Conservation (phyloP, 2,329 filamentous ascomycete genomes). For the Dothideomycetidae sp. region DNA sequence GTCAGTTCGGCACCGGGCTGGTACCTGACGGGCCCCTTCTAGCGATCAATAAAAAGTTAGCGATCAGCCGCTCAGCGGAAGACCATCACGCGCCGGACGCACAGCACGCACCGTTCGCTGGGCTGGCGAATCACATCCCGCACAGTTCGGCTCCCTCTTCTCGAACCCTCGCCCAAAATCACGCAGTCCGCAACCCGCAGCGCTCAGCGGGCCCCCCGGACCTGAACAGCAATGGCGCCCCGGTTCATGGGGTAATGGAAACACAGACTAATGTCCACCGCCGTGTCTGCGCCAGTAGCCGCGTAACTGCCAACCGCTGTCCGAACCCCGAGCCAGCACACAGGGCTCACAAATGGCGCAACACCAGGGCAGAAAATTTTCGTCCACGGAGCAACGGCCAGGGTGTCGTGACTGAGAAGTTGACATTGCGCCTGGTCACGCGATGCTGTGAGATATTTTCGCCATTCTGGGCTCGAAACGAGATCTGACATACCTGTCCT, state of each 20-base stretch:
- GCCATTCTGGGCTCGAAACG: too few relatives aligned
- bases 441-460: too few relatives aligned
- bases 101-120: not conserved
- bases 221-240: not conserved
- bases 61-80: too few relatives aligned
- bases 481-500: too few relatives aligned
- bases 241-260: not conserved
- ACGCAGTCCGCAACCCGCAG: not conserved
- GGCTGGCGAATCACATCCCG: not conserved
- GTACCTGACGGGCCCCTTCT: not conserved
- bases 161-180: not conserved
- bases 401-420: conserved; percentile 6
- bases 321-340: not conserved
- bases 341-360: too few relatives aligned
- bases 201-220: not conserved
- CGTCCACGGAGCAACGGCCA: not conserved
- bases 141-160: too few relatives aligned
- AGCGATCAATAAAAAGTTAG: too few relatives aligned
- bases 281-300: not conserved
- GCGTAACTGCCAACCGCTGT: not conserved
- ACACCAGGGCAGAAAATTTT: not conserved
- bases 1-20: not conserved
- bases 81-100: not conserved
- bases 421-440: too few relatives aligned
- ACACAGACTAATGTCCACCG: too few relatives aligned